These are phyloP conservation scores for Melaleuca alternifolia DNA, from an alignment of 345 rosid genomes.

Conservation along the genomic window DNA sequence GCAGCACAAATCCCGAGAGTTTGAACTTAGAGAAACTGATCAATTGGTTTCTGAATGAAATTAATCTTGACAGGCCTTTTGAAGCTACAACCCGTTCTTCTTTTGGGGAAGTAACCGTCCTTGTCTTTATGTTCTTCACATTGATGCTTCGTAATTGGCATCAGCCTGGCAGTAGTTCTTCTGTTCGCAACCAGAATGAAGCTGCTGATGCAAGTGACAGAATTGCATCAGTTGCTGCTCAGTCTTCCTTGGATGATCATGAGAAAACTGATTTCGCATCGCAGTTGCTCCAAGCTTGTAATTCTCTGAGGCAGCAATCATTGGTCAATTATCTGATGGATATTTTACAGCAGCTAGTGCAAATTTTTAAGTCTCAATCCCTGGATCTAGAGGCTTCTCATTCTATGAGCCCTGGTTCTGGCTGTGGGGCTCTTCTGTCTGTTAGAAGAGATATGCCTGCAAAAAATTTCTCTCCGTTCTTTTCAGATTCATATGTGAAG, in stretches of 20 bases:
- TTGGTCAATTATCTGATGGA: slow-evolving; percentile 93
- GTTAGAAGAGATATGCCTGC: slow-evolving; percentile 88
- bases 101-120: slow-evolving; percentile 84
- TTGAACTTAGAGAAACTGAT: slow-evolving; percentile 79
- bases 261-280: slow-evolving; percentile 75
- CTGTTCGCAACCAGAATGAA: slow-evolving; percentile 39
- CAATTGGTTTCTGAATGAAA: slow-evolving; percentile 83
- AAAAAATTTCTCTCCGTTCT: slow-evolving; percentile 91
- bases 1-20: slow-evolving; percentile 77
- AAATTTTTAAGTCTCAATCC: slow-evolving; percentile 71
- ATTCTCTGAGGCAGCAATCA: slow-evolving; percentile 69
- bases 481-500: slow-evolving; percentile 97
- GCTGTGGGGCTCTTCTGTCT: slow-evolving; percentile 89
- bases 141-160: slow-evolving; percentile 99
- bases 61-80: slow-evolving; percentile 64
- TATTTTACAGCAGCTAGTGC: slow-evolving; percentile 84
- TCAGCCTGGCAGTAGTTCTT: slow-evolving; percentile 78
- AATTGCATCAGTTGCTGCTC: slow-evolving; percentile 36
- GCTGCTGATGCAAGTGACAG: slow-evolving; percentile 52
- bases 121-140: slow-evolving; percentile 97
- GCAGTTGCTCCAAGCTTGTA: slow-evolving; percentile 77
- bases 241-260: slow-evolving; percentile 57
- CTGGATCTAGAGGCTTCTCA: slow-evolving; percentile 48
- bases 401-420: slow-evolving; percentile 62
- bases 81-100: slow-evolving; percentile 51